Evolutionary conservation across 768 basidiomycete species (phyloP), one percentile per base, ranked within the genome.

Genomic region (Podaxis sp.): DNA sequence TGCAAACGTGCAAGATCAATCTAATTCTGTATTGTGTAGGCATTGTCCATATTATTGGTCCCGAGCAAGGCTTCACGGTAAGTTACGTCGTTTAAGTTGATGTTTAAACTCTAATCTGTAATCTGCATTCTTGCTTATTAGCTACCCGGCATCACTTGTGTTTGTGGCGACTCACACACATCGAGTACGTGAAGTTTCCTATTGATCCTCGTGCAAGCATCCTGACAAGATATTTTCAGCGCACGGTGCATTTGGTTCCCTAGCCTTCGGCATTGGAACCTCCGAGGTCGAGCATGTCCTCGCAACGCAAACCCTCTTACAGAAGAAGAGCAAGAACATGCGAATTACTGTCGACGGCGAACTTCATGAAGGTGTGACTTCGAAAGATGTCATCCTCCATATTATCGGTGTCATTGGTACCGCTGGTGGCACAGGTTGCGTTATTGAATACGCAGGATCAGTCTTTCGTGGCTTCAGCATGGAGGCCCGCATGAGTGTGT

Each of bases 281-380:
- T 94, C 93, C 55, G 93, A 96, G 71, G 94, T 96, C 68, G 94
- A 96, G 71, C 94, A 96, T 72, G 94, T 95, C 66, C 87, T 96
- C 53, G 94, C 94, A 13, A 96, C 94, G 7, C 94, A 96, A 74
- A 93, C 92, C 54, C 79, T 96, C 22, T 78, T 93, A 65, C 94
- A 96, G 76, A 86, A 82, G 71, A 94, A 94, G 75, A 85, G 86
- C 59, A 94, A 94, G 78, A 96, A 95, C 77, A 94, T 96, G 93
- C 87, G 91, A 50, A 91, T 96, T 68, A 87, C 86, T 52, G 92
- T 96, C 65, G 88, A 96, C 57, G 94, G 94, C 63, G 81, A 85
- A 37, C 84, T 96, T 29, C 79, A 78, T 22, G 88, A 92, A 68
- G 94, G 94, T 53, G 90, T 95, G 58, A 90, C 81, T 49, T 93